Conservation (phyloP, 2,329 filamentous ascomycete genomes). For the Dichotomopilus funicola region DNA sequence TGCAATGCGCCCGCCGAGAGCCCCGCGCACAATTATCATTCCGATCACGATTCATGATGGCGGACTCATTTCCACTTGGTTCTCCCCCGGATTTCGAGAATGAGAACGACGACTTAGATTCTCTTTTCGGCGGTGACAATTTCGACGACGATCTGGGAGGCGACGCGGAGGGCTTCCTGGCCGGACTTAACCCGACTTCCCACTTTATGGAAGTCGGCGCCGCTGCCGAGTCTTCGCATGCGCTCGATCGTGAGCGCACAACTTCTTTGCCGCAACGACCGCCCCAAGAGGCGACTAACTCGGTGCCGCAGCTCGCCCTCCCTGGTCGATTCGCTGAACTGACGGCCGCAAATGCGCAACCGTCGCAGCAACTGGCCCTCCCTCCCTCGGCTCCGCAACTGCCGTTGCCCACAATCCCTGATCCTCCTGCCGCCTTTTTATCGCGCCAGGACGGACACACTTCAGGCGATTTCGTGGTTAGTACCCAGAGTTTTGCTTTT, state of each 20-base stretch:
- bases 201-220: constrained; percentile 14
- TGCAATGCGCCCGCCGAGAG: too few species aligned
- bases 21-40: too few species aligned
- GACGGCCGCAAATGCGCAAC: neutral
- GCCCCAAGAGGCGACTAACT: constrained; percentile 8
- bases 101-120: constrained; percentile 14
- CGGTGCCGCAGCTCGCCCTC: neutral
- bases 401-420: constrained; percentile 20
- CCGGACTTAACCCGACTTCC: constrained; percentile 10
- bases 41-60: neutral
- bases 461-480: constrained; percentile 23
- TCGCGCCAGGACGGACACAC: constrained; percentile 21
- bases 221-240: neutral
- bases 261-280: neutral
- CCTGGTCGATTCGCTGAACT: neutral
- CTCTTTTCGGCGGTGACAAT: constrained; percentile 19
- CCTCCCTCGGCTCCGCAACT: constrained; percentile 1
- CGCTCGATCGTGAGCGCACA: constrained; percentile 11
- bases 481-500: constrained; percentile 15
- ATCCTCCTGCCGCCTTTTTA: constrained; percentile 19
- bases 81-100: neutral
- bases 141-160: too few species aligned
- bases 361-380: neutral
- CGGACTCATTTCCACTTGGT: neutral
- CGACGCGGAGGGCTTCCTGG: too few species aligned